Base-by-base conservation (phyloP, 495 filamentous ascomycete species). In the Aspergillus nanangensis region DNA sequence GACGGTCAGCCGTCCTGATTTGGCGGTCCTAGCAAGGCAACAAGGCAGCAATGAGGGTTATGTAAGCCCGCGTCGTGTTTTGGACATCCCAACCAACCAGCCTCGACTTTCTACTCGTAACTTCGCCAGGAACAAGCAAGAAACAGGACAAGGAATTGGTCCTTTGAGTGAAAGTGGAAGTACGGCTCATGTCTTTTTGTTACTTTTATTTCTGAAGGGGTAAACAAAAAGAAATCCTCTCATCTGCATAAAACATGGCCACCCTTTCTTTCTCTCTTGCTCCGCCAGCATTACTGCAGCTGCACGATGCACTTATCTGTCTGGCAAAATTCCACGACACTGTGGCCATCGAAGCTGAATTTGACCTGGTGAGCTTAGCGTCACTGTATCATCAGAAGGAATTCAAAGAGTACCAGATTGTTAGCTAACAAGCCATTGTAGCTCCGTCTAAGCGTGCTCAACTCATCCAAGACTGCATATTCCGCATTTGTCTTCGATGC, bases 381-480 rank as follows among this genome's bases (percentile, higher is more conserved):
- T n/a, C n/a, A n/a, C n/a, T n/a, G n/a, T n/a, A n/a, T n/a, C n/a
- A n/a, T n/a, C n/a, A n/a, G n/a, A n/a, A n/a, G n/a, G n/a, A n/a
- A n/a, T n/a, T n/a, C n/a, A n/a, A n/a, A n/a, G n/a, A n/a, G n/a
- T n/a, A n/a, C 25, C 5, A 29, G 25, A 29, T 29, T 38, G 11
- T 15, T 22, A 31, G 33, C 48, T 62, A 17, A 52, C 22, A 23
- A 10, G 7, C 9, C 8, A 32, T 5, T 14, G 22, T 18, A 95
- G 87, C 80, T 96, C 36, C 77, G 83, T 15, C 60, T 98, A 39
- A 90, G 87, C 25, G 82, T 88, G 2, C 71, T 98, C 31, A 98
- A 97, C 66, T 78, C 83, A n/a, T 88, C 90, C 13, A 95, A 94
- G 59, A 94, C 93, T 17, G 90, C 90, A 32, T 96, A 96, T 67